These are phyloP conservation scores for Helotiales sp. DNA, from an alignment of 2,329 filamentous ascomycete species.

Conservation along the genomic window DNA sequence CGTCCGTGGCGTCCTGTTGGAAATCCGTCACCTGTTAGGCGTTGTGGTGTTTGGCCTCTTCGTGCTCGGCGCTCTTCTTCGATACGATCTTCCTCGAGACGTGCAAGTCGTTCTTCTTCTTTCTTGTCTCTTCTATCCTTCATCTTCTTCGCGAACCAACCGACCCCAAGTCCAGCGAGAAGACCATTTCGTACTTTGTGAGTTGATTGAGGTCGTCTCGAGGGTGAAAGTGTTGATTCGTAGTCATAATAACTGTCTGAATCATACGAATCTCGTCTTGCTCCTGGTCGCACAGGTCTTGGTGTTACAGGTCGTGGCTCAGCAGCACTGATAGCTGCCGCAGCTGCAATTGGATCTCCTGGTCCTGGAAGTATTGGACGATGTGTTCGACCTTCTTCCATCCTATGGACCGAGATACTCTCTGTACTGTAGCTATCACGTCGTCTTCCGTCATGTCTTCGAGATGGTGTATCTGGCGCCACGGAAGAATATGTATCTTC, in stretches of 20 bases:
- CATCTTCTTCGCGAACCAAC: slow-evolving; percentile 67
- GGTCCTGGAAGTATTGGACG: slow-evolving; percentile 47
- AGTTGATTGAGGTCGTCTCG: slow-evolving; percentile 50
- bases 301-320: slow-evolving; percentile 39
- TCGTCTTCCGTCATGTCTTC: slow-evolving; percentile 41
- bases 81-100: slow-evolving; percentile 42
- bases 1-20: slow-evolving; percentile 41
- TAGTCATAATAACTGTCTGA: slow-evolving; percentile 56
- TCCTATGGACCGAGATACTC: slow-evolving; percentile 20
- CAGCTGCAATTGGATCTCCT: slow-evolving; percentile 44
- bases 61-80: slow-evolving; percentile 61
- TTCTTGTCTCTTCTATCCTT: slow-evolving; percentile 52
- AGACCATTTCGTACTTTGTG: slow-evolving; percentile 45
- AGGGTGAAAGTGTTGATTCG: slow-evolving; percentile 59
- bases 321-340: slow-evolving; percentile 48
- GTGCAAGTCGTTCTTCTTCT: slow-evolving; percentile 38
- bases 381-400: slow-evolving; percentile 37
- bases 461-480: slow-evolving; percentile 59
- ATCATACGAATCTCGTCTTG: slow-evolving; percentile 49
- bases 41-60: slow-evolving; percentile 49
- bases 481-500: slow-evolving; percentile 64
- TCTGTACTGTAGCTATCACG: slow-evolving; percentile 48
- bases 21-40: slow-evolving; percentile 65
- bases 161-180: slow-evolving; percentile 63
- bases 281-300: slow-evolving; percentile 35